These are phyloP conservation scores for Conoideocrella luteorostrata DNA, from an alignment of 2,329 filamentous ascomycete genomes.

Conservation along the genomic window DNA sequence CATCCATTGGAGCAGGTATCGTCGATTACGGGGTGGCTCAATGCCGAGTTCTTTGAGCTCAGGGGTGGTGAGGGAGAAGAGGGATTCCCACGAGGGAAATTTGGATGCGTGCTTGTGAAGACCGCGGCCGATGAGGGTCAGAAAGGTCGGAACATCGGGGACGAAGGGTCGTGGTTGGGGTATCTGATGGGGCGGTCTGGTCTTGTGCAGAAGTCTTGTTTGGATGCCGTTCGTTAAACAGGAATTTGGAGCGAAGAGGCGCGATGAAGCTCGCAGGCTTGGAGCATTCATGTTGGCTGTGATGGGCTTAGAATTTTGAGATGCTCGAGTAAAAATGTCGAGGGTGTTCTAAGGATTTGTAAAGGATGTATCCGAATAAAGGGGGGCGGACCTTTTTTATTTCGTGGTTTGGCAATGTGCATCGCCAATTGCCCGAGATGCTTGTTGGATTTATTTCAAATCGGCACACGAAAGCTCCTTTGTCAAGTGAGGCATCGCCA, in stretches of 20 bases:
- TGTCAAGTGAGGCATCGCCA: background rate
- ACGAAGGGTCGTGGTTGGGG: conserved; percentile 78
- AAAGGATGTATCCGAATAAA: too few species aligned
- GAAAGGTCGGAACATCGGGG: conserved; percentile 78
- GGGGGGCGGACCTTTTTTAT: background rate
- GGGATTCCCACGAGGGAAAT: conserved; percentile 81
- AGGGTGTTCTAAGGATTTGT: background rate
- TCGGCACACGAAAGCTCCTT: background rate
- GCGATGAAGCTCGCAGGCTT: conserved; percentile 25
- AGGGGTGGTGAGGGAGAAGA: conserved; percentile 73
- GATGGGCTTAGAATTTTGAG: background rate
- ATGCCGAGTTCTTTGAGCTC: conserved; percentile 80
- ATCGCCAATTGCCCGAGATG: background rate
- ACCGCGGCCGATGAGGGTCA: conserved; percentile 83
- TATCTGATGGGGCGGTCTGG: conserved; percentile 32
- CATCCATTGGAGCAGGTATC: conserved; percentile 83
- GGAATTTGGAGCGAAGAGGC: conserved; percentile 24
- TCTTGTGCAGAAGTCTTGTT: conserved; percentile 38
- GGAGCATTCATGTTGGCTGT: conserved; percentile 24
- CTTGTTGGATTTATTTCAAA: conserved; percentile 12
- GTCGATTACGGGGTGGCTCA: conserved; percentile 73
- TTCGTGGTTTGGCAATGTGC: background rate
- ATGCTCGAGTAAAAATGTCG: background rate
- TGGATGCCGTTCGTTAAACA: conserved; percentile 28
- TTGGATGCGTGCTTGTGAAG: conserved; percentile 78